These are phyloP conservation scores for Penicillium lagena DNA, from an alignment of 495 filamentous ascomycete species.

Conservation along the genomic window DNA sequence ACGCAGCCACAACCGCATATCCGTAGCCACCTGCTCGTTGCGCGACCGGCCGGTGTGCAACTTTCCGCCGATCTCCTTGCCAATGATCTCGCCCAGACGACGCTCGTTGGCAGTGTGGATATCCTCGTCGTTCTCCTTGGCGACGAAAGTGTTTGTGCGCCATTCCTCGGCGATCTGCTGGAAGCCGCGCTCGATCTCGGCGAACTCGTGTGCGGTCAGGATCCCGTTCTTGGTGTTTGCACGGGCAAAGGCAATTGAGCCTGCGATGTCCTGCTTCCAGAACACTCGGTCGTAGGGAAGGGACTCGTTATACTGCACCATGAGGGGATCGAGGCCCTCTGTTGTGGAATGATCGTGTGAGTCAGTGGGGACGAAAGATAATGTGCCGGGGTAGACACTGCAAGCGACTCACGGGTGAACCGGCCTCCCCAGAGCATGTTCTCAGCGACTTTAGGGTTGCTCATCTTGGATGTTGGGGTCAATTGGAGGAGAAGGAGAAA, in stretches of 20 bases:
- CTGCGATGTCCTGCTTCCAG: conserved; percentile 73
- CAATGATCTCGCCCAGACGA: conserved; percentile 81
- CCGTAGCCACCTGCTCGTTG: conserved; percentile 91
- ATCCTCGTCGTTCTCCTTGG: conserved; percentile 47
- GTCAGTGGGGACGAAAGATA: conserved; percentile 14
- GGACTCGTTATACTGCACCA: conserved; percentile 86
- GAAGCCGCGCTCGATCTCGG: conserved; percentile 69
- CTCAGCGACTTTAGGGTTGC: conserved; percentile 37
- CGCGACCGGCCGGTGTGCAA: conserved; percentile 87
- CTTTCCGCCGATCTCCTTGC: conserved; percentile 80
- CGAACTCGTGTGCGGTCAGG: conserved; percentile 68
- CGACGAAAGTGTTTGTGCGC: conserved; percentile 41
- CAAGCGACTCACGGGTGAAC: conserved; percentile 57
- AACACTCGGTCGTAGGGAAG: conserved; percentile 77
- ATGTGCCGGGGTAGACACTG: conserved; percentile 1
- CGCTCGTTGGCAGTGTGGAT: conserved; percentile 96
- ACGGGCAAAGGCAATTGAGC: conserved; percentile 81
- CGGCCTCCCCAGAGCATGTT: conserved; percentile 79
- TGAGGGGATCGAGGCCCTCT: conserved; percentile 80
- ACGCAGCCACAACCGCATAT: conserved; percentile 89
- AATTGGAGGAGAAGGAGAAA: conserved; percentile 5
- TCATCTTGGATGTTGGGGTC: conserved; percentile 25
- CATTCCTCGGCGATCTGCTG: conserved; percentile 70
- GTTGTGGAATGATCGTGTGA: not conserved
- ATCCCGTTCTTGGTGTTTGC: conserved; percentile 74